Base-by-base conservation (phyloP, 1,284 basidiomycete species). In the Pseudozyma sp. region DNA sequence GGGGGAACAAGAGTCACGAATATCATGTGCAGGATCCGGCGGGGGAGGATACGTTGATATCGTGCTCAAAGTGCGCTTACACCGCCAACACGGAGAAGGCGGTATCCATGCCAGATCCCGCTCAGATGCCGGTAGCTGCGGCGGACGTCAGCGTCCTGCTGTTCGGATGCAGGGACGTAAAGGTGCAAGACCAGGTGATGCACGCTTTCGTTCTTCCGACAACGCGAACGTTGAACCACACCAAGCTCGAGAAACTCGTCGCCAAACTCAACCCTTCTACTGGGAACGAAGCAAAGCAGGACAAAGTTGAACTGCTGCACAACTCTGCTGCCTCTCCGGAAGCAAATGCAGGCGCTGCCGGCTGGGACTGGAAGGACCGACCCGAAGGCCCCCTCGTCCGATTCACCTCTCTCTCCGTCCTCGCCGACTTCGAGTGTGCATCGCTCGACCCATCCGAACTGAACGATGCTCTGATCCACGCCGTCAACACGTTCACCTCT, bases 21-120 rank as follows among this genome's bases (percentile, higher is more conserved):
- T 85, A 83, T 62, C 85, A 85, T 37, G 58, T 83, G 0, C 53
- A 74, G 29, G 78, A 79, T 52, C 42, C 69, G 24, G 81, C 80
- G n/a, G 85, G 85, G 14, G 85, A 85, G 65, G 85, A 85, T 58
- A 81, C 72, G 8, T 43, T 85, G 13, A 57, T 85, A 11, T 68
- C 71, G 7, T 85, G 85, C 68, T 33, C n/a, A 7, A 31, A 37
- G 34, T 85, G 85, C 64, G n/a, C 30, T 3, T 85, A 84, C 45
- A 58, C 78, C 0, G 84, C 84, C 14, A 85, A 85, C 55, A 55
- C 56, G 5, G 85, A 85, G 52, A 73, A 82, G 47, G 85, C 84
- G 0, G 58, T 63, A 1, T 75, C 79, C 13, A 57, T 77, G 40
- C 77, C 77, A 0, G 31, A 63, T 11, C 34, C 52, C 1, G 16